Conservation (phyloP, 768 basidiomycete species). For the Trametopsis cervina region DNA sequence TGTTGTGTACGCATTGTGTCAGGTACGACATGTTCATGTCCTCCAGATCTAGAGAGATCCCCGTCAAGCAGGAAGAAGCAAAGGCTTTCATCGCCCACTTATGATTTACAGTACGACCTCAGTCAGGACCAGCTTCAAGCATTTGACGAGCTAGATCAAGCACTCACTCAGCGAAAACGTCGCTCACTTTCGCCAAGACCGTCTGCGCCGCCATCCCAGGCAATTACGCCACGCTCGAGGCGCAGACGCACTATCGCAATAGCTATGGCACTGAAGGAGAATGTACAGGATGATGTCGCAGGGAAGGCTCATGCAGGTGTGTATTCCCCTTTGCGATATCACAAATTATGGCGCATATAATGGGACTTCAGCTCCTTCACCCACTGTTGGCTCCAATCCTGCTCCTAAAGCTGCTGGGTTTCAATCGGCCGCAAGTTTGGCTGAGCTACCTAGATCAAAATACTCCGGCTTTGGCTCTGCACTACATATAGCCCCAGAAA, state of each 20-base stretch:
- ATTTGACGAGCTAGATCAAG: constrained; percentile 20
- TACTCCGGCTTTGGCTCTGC: constrained; percentile 8
- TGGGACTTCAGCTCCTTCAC: neutral
- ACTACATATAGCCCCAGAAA: constrained; percentile 3
- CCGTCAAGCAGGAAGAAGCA: constrained; percentile 39
- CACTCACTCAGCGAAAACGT: constrained; percentile 7
- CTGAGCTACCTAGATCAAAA: constrained; percentile 3
- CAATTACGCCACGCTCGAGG: neutral
- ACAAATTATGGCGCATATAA: neutral
- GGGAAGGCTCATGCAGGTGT: neutral
- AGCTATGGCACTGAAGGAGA: constrained; percentile 1
- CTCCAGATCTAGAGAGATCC: neutral
- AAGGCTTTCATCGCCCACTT: constrained; percentile 60
- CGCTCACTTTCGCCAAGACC: constrained; percentile 1
- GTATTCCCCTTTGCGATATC: too few species aligned
- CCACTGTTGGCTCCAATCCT: neutral
- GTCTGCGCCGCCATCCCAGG: neutral
- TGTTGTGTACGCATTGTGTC: neutral
- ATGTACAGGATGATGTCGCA: neutral
- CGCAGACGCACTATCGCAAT: neutral
- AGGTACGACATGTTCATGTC: neutral
- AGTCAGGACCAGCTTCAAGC: constrained; percentile 51
- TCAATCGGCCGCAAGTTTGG: constrained; percentile 6
- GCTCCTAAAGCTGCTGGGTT: constrained; percentile 7
- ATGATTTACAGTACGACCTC: constrained; percentile 36